A percentile compares a stretch with the other conserved stretches of the same genome.
Conservation (phyloP, 345 rosid species). For the Linum tenue region DNA sequence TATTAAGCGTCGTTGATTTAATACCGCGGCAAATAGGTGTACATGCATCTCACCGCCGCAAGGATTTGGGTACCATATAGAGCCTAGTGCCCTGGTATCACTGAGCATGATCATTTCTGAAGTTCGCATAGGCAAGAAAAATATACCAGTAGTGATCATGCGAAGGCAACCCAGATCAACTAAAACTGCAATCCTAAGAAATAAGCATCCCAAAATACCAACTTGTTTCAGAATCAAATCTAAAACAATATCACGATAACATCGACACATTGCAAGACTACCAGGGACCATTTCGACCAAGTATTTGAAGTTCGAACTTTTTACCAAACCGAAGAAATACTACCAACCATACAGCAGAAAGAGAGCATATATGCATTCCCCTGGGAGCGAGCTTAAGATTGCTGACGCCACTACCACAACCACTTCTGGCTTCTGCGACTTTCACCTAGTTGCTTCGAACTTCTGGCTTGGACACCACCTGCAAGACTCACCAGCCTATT, state of each 20-base stretch:
- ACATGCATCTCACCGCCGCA: no score
- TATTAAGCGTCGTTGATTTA: no score
- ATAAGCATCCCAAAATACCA: not conserved
- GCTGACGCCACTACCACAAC: not conserved
- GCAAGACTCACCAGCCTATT: not conserved
- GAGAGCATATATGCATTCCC: not conserved
- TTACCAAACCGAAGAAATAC: not conserved
- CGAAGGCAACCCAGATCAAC: not conserved
- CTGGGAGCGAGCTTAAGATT: not conserved
- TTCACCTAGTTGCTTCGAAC: not conserved
- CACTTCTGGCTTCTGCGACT: not conserved
- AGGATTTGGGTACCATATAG: no score
- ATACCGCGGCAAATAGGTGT: no score
- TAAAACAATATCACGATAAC: not conserved
- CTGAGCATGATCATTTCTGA: no score
- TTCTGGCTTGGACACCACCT: not conserved
- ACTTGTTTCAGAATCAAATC: no score
- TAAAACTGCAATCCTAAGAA: not conserved
- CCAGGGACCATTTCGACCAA: not conserved
- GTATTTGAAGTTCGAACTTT: not conserved
- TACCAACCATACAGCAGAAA: not conserved
- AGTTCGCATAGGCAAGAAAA: no score
- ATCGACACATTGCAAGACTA: not conserved
- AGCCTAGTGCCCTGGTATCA: no score
- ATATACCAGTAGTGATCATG: no score